These are phyloP conservation scores for Vanrija sp. DNA, from an alignment of 1,284 basidiomycete species.

Conservation along the genomic window DNA sequence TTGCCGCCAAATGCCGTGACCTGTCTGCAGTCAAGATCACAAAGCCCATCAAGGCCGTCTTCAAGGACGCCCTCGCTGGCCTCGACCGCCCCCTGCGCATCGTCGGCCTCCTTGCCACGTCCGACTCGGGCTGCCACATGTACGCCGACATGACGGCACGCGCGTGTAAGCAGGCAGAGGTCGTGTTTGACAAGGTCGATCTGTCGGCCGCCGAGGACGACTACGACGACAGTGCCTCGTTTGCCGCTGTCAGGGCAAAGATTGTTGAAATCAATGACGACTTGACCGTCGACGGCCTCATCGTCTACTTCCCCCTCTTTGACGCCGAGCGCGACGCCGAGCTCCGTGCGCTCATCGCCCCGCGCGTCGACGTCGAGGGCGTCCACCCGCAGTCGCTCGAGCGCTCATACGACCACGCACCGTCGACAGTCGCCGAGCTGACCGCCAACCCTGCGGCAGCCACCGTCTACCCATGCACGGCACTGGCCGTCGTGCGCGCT, in stretches of 20 bases:
- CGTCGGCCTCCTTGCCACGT: slow-evolving; percentile 33
- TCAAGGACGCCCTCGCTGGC: slow-evolving; percentile 1
- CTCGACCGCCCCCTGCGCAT: slow-evolving; percentile 21
- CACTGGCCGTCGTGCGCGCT: slow-evolving; percentile 24
- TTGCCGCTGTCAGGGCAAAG: slow-evolving; percentile 6
- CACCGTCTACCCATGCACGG: slow-evolving; percentile 28
- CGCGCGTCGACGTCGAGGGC: slow-evolving; percentile 33
- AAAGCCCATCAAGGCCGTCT: slow-evolving; percentile 11
- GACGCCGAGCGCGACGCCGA: slow-evolving; percentile 17
- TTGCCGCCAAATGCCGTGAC: slow-evolving; percentile 1
- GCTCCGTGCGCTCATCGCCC: slow-evolving; percentile 21
- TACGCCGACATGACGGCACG: slow-evolving; percentile 26
- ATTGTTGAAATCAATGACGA: slow-evolving; percentile 22
- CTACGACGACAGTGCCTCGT: neutral
- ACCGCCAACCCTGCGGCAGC: slow-evolving; percentile 1
- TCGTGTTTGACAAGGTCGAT: slow-evolving; percentile 18
- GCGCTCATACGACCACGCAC: slow-evolving; percentile 3
- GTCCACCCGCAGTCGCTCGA: slow-evolving; percentile 16
- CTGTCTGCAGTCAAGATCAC: slow-evolving; percentile 4
- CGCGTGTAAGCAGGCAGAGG: slow-evolving; percentile 13
- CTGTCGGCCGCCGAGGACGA: neutral
- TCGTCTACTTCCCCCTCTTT: slow-evolving; percentile 30
- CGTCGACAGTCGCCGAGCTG: slow-evolving; percentile 8
- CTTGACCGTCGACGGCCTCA: slow-evolving; percentile 21
- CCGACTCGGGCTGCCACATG: slow-evolving; percentile 24